phyloP scores from a whole-genome alignment of 2,329 filamentous ascomycete genomes.

The Aspergillus sojae region DNA sequence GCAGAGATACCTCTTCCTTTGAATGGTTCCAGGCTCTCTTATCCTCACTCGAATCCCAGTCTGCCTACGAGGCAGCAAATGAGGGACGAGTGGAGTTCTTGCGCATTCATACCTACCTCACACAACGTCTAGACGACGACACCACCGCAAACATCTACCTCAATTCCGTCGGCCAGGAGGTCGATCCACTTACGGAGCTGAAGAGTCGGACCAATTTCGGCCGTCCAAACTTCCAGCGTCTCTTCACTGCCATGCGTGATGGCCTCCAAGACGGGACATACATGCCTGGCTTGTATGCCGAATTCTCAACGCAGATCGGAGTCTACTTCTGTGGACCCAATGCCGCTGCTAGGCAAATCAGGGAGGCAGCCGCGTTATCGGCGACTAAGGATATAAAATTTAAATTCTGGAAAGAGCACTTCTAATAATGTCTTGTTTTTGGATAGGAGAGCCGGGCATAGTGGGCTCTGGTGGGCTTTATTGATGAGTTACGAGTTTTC shows the following conservation, averaged over 20 bases:
- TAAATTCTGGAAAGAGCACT: slow-evolving; percentile 98
- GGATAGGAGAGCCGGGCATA: not conserved
- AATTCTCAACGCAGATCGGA: slow-evolving; percentile 80
- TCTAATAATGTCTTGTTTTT: slow-evolving; percentile 30
- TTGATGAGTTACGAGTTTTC: slow-evolving; percentile 29
- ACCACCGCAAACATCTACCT: slow-evolving; percentile 96
- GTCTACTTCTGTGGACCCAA: slow-evolving; percentile 98
- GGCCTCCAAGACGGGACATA: slow-evolving; percentile 86
- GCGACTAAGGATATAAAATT: slow-evolving; percentile 82
- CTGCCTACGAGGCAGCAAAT: slow-evolving; percentile 67
- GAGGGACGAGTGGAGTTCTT: slow-evolving; percentile 71
- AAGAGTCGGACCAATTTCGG: slow-evolving; percentile 91
- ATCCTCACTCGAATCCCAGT: slow-evolving; percentile 86
- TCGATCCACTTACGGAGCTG: slow-evolving; percentile 91
- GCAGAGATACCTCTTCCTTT: slow-evolving; percentile 91
- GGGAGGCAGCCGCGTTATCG: slow-evolving; percentile 73
- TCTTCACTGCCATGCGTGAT: slow-evolving; percentile 83
- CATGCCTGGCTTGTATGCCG: slow-evolving; percentile 76
- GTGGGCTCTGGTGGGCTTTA: not conserved
- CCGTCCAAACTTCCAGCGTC: slow-evolving; percentile 79
- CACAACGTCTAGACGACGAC: slow-evolving; percentile 87
- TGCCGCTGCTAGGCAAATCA: slow-evolving; percentile 77
- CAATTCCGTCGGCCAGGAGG: slow-evolving; percentile 84
- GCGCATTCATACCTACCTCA: slow-evolving; percentile 97
- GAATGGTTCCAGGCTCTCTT: slow-evolving; percentile 98